These are phyloP conservation scores for Agrocybe praecox DNA, from an alignment of 768 basidiomycete genomes.

Conservation along the genomic window DNA sequence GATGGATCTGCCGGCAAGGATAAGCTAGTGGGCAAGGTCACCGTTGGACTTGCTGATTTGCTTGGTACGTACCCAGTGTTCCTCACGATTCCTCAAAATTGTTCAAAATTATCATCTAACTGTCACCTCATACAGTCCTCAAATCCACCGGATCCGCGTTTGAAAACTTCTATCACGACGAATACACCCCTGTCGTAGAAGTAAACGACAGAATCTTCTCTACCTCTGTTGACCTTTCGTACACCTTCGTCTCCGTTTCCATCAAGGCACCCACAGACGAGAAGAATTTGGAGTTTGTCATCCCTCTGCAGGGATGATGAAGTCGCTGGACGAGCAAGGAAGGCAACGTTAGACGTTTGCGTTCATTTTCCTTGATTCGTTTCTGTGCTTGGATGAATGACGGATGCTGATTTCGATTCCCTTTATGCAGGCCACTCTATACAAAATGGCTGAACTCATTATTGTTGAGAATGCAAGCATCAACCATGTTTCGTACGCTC, in stretches of 20 bases:
- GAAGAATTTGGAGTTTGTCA: conserved; percentile 50
- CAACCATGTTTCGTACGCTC: conserved; percentile 62
- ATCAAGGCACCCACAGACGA: conserved; percentile 53
- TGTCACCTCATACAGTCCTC: conserved; percentile 54
- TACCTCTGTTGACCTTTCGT: conserved; percentile 80
- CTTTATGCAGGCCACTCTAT: conserved; percentile 78
- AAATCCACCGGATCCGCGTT: conserved; percentile 91
- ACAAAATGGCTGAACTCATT: conserved; percentile 82
- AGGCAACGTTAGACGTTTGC: conserved; percentile 69
- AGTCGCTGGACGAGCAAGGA: conserved; percentile 55
- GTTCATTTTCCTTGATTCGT: conserved; percentile 11
- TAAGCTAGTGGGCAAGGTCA: conserved; percentile 60
- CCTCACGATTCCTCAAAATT: background rate
- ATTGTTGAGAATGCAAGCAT: conserved; percentile 66
- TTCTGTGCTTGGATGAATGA: background rate
- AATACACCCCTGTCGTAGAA: conserved; percentile 84
- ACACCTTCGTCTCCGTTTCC: conserved; percentile 56
- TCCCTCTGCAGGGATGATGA: conserved; percentile 49
- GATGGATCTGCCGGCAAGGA: conserved; percentile 68
- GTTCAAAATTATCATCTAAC: background rate
- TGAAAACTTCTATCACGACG: conserved; percentile 77
- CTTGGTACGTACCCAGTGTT: conserved; percentile 53
- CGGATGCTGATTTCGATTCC: background rate
- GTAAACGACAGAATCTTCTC: conserved; percentile 91
- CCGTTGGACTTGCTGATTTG: conserved; percentile 76